phyloP scores from a whole-genome alignment of 2,329 filamentous ascomycete species.

The Westerdykella ornata region DNA sequence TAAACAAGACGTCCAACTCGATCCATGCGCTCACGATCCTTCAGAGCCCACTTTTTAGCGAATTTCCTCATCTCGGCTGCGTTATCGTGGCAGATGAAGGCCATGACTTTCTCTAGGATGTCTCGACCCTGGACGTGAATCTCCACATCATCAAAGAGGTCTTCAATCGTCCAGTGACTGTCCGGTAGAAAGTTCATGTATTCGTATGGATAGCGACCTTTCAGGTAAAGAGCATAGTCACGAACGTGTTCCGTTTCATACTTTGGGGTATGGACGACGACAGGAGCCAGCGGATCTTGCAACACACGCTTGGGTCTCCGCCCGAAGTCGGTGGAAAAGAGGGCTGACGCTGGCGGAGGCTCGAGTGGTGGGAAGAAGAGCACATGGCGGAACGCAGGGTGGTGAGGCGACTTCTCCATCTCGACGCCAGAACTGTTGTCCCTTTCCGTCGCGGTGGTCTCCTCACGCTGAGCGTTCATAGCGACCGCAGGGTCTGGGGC shows the following conservation, averaged over 20 bases:
- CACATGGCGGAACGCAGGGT: too few relatives aligned
- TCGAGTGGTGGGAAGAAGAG: neutral
- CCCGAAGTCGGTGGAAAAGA: conserved; percentile 29
- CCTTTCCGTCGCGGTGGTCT: too few relatives aligned
- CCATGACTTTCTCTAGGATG: conserved; percentile 25
- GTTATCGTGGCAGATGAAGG: conserved; percentile 24
- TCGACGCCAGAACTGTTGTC: too few relatives aligned
- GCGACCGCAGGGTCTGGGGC: neutral
- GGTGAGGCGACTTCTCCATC: too few relatives aligned
- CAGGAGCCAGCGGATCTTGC: conserved; percentile 10
- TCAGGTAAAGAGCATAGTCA: conserved; percentile 18
- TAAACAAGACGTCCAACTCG: conserved; percentile 12
- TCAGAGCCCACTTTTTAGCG: conserved; percentile 17
- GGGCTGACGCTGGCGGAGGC: conserved; percentile 9
- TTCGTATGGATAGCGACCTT: conserved; percentile 17
- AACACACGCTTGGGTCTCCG: conserved; percentile 6
- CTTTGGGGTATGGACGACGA: conserved; percentile 22
- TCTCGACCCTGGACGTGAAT: conserved; percentile 25
- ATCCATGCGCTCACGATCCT: conserved; percentile 16
- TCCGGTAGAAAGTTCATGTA: conserved; percentile 25
- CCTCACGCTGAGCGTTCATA: neutral
- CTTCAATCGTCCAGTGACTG: conserved; percentile 20
- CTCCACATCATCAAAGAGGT: conserved; percentile 32
- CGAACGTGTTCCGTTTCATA: conserved; percentile 9
- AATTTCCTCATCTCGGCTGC: conserved; percentile 13